Evolutionary conservation across 108 stramenopile species (phyloP).

Genomic region (Skeletonema marinoi): DNA sequence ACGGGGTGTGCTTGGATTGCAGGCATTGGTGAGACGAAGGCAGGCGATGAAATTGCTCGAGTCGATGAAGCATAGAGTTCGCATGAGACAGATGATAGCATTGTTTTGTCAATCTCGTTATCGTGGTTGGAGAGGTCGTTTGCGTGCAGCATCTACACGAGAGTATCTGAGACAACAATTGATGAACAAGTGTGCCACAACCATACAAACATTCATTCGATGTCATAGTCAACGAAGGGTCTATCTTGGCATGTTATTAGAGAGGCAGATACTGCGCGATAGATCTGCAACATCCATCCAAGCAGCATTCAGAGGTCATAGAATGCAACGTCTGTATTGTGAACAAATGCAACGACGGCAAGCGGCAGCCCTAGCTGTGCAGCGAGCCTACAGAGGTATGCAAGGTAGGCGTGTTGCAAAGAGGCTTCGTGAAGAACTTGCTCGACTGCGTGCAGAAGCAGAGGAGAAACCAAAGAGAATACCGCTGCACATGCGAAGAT

Average conservation of each 20-base stretch:
- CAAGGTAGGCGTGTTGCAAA: slow-evolving; percentile 7
- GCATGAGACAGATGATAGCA: slow-evolving; percentile 16
- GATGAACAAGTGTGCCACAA: slow-evolving; percentile 16
- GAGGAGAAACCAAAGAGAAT: slow-evolving; percentile 45
- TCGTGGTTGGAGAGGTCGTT: slow-evolving; percentile 30
- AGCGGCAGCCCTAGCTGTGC: slow-evolving; percentile 23
- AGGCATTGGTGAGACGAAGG: slow-evolving; percentile 14
- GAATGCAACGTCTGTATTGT: slow-evolving; percentile 2
- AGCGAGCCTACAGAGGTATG: slow-evolving; percentile 32
- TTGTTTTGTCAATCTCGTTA: slow-evolving; percentile 29
- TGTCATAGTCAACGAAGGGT: slow-evolving; percentile 7
- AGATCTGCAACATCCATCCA: slow-evolving; percentile 34
- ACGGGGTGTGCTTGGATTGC: slow-evolving; percentile 25
- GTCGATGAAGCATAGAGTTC: slow-evolving; percentile 20
- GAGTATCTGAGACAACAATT: slow-evolving; percentile 11
- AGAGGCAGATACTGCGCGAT: slow-evolving; percentile 15
- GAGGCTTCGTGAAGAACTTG: slow-evolving; percentile 9
- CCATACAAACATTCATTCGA: slow-evolving; percentile 28
- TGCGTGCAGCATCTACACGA: slow-evolving; percentile 19
- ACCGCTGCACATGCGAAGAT: slow-evolving; percentile 38
- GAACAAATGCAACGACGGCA: slow-evolving; percentile 11
- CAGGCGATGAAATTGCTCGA: slow-evolving; percentile 22
- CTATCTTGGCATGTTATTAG: slow-evolving; percentile 9
- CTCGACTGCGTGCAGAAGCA: background rate
- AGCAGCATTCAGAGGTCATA: slow-evolving; percentile 13